Percentiles rank a stretch among this genome's conserved stretches.
phyloP scores from a whole-genome alignment of 129 eudicot species.

The Flaveria sonorensis region DNA sequence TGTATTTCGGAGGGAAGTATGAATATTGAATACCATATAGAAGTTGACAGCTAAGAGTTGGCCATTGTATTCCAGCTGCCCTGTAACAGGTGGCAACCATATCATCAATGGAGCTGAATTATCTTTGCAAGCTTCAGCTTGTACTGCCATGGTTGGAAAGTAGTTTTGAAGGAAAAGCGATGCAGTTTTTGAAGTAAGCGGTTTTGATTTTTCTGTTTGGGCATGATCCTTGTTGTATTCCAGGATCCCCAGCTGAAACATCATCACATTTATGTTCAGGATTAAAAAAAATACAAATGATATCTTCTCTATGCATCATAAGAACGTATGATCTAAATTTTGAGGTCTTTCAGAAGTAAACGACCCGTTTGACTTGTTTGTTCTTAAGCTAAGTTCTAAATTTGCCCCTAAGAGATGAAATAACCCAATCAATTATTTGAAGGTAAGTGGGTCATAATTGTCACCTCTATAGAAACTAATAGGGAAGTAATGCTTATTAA shows the following conservation, averaged over 20 bases:
- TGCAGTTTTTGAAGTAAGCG: conserved; percentile 65
- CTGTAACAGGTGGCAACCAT: conserved; percentile 77
- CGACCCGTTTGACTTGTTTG: not conserved
- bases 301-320: not conserved
- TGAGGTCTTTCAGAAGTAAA: too few species aligned
- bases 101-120: conserved; percentile 72
- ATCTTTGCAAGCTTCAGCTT: conserved; percentile 87
- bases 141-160: conserved; percentile 83
- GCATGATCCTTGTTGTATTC: conserved; percentile 79
- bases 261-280: conserved; percentile 19
- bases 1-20: not conserved
- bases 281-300: not conserved
- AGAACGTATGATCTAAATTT: too few species aligned
- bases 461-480: not conserved
- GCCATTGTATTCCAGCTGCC: conserved; percentile 81
- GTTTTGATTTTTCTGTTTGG: conserved; percentile 80
- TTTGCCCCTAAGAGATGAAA: not conserved
- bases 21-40: conserved; percentile 72
- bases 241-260: conserved; percentile 92
- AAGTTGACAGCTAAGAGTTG: conserved; percentile 88
- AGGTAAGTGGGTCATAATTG: not conserved
- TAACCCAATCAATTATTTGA: not conserved
- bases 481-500: not conserved
- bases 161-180: conserved; percentile 91
- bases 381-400: not conserved